Evolutionary conservation across 441 rosid genomes (phyloP).

Genomic region (Erysimum cheiri): DNA sequence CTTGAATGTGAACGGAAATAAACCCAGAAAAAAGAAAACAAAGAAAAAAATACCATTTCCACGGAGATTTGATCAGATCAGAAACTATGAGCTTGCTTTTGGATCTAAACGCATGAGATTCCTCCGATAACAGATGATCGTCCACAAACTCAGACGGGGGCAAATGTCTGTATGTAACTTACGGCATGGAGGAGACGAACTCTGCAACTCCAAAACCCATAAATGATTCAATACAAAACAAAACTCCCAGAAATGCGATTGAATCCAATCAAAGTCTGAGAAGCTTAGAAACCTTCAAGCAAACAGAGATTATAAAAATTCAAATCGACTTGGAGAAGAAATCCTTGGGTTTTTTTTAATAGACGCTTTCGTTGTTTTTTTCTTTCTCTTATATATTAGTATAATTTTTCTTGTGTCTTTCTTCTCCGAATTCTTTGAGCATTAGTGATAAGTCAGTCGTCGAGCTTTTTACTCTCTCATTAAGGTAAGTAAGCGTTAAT

Average conservation of each 20-base stretch:
- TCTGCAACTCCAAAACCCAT: slow-evolving; percentile 33
- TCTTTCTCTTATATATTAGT: neutral
- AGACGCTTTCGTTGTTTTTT: slow-evolving; percentile 23
- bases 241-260: slow-evolving; percentile 9
- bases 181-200: slow-evolving; percentile 21
- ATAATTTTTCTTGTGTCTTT: slow-evolving; percentile 9
- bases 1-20: slow-evolving; percentile 18
- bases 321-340: slow-evolving; percentile 31
- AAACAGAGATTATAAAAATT: slow-evolving; percentile 30
- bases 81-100: slow-evolving; percentile 5
- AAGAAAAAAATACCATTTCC: slow-evolving; percentile 34
- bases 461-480: slow-evolving; percentile 34
- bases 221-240: neutral
- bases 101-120: slow-evolving; percentile 35
- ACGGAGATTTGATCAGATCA: slow-evolving; percentile 40
- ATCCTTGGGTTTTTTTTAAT: neutral
- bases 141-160: slow-evolving; percentile 9
- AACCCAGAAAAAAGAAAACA: slow-evolving; percentile 18
- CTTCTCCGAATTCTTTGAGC: slow-evolving; percentile 27
- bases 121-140: slow-evolving; percentile 31
- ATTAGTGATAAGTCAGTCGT: slow-evolving; percentile 33
- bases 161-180: slow-evolving; percentile 31
- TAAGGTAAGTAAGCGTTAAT: slow-evolving; percentile 39
- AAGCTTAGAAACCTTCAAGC: slow-evolving; percentile 47
- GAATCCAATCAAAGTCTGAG: slow-evolving; percentile 15